Conservation (phyloP, 352 stramenopile species). For the Phytophthora capsici region DNA sequence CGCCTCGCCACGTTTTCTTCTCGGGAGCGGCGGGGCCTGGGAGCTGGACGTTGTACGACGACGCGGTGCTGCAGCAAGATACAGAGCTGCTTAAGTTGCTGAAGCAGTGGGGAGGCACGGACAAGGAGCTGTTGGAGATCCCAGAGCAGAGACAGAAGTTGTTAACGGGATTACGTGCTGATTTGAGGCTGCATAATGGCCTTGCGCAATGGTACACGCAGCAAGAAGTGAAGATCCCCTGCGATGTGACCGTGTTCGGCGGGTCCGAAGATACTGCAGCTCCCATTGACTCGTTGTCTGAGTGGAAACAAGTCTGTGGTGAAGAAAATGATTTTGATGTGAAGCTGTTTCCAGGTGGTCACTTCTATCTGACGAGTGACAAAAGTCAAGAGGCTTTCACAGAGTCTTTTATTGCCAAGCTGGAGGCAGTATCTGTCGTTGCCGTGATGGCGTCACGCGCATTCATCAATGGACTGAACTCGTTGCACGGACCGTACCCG, state of each 20-base stretch:
- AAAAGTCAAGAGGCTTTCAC: constrained; percentile 44
- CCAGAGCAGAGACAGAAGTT: constrained; percentile 45
- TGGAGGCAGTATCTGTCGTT: constrained; percentile 42
- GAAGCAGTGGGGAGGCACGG: constrained; percentile 65
- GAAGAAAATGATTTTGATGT: constrained; percentile 40
- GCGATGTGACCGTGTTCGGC: constrained; percentile 60
- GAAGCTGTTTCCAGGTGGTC: constrained; percentile 57
- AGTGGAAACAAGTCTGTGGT: constrained; percentile 47
- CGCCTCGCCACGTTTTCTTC: constrained; percentile 67
- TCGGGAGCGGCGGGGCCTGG: constrained; percentile 49
- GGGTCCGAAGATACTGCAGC: constrained; percentile 50
- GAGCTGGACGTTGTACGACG: constrained; percentile 46
- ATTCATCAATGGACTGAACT: constrained; percentile 60
- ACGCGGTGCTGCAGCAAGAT: constrained; percentile 38
- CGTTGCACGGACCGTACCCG: constrained; percentile 61
- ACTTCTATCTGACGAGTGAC: constrained; percentile 65
- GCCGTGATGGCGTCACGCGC: constrained; percentile 53
- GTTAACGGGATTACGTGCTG: constrained; percentile 41
- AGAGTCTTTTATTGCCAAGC: constrained; percentile 40
- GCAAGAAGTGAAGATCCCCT: constrained; percentile 31
- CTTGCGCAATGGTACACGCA: constrained; percentile 51
- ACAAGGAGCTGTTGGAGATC: constrained; percentile 58
- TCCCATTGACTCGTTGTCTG: constrained; percentile 38
- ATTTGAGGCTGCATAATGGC: constrained; percentile 63
- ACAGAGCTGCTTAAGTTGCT: constrained; percentile 51